Evolutionary conservation across 1,284 basidiomycete genomes (phyloP).

Genomic region (Sphaerobolus stellatus): DNA sequence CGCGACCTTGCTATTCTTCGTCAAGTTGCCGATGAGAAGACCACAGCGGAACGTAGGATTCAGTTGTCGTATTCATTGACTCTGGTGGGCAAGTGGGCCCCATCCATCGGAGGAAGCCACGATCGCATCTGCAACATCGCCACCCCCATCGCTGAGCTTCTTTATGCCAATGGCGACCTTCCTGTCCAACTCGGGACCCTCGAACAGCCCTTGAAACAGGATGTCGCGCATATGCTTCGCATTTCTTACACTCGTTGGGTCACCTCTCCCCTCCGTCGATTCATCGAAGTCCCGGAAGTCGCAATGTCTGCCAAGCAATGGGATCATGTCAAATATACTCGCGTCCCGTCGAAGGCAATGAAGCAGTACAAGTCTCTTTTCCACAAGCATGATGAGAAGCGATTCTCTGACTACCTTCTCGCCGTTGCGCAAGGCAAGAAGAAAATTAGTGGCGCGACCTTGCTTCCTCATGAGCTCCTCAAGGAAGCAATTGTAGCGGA

Average conservation of each 20-base stretch:
- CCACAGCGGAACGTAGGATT: slow-evolving; percentile 26
- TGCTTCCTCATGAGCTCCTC: slow-evolving; percentile 59
- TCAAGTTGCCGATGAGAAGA: slow-evolving; percentile 23
- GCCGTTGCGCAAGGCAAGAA: slow-evolving; percentile 54
- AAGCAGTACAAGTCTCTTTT: slow-evolving; percentile 52
- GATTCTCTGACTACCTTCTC: slow-evolving; percentile 56
- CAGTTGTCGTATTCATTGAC: slow-evolving; percentile 45
- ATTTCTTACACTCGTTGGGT: slow-evolving; percentile 54
- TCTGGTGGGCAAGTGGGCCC: slow-evolving; percentile 69
- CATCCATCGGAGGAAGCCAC: slow-evolving; percentile 54
- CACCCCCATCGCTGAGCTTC: slow-evolving; percentile 56
- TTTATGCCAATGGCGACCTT: slow-evolving; percentile 33
- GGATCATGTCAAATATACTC: slow-evolving; percentile 51
- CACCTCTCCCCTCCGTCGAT: slow-evolving; percentile 53
- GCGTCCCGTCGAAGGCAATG: slow-evolving; percentile 64
- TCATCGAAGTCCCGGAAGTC: slow-evolving; percentile 50
- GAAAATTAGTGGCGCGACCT: slow-evolving; percentile 59
- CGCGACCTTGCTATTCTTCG: slow-evolving; percentile 45
- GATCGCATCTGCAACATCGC: slow-evolving; percentile 64
- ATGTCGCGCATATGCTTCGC: slow-evolving; percentile 43
- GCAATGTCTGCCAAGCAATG: slow-evolving; percentile 63
- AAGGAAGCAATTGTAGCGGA: slow-evolving; percentile 33
- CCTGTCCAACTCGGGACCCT: slow-evolving; percentile 26
- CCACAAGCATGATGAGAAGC: slow-evolving; percentile 52
- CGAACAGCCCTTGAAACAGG: slow-evolving; percentile 27